phyloP scores from a whole-genome alignment of 2,329 filamentous ascomycete species.

The Nigrospora sphaerica region DNA sequence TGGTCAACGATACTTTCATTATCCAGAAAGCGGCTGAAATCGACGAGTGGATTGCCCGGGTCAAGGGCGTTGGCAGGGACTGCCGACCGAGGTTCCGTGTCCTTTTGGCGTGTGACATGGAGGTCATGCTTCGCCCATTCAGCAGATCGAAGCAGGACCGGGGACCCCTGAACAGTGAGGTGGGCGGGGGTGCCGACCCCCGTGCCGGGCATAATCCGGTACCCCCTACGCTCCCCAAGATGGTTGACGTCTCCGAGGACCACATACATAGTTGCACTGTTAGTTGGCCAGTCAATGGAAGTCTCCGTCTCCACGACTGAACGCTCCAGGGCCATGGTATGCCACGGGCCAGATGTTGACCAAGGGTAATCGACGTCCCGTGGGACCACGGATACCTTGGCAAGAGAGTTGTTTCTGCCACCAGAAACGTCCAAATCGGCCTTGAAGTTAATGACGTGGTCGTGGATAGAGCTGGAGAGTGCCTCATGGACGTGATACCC shows the following conservation, averaged over 20 bases:
- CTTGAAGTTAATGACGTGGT: conserved; percentile 28
- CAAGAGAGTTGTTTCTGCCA: conserved; percentile 15
- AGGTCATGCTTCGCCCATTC: conserved; percentile 3
- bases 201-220: conserved; percentile 27
- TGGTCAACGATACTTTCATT: background rate
- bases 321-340: conserved; percentile 27
- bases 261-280: conserved; percentile 27
- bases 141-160: background rate
- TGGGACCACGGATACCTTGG: conserved; percentile 7
- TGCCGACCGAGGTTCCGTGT: conserved; percentile 25
- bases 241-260: conserved; percentile 26
- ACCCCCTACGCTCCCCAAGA: conserved; percentile 30
- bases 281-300: conserved; percentile 24
- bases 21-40: conserved; percentile 25
- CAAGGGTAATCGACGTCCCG: conserved; percentile 10
- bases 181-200: conserved; percentile 18
- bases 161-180: conserved; percentile 6
- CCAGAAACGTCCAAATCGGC: conserved; percentile 26
- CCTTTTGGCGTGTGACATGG: conserved; percentile 4
- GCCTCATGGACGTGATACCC: conserved; percentile 25
- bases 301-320: conserved; percentile 15
- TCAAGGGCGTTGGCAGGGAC: conserved; percentile 28
- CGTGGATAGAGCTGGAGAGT: conserved; percentile 25
- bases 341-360: conserved; percentile 11
- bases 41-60: conserved; percentile 27